Percentiles rank a stretch among this genome's conserved stretches.
Conservation (phyloP, 2,329 filamentous ascomycete genomes). For the Aquanectria penicillioides region DNA sequence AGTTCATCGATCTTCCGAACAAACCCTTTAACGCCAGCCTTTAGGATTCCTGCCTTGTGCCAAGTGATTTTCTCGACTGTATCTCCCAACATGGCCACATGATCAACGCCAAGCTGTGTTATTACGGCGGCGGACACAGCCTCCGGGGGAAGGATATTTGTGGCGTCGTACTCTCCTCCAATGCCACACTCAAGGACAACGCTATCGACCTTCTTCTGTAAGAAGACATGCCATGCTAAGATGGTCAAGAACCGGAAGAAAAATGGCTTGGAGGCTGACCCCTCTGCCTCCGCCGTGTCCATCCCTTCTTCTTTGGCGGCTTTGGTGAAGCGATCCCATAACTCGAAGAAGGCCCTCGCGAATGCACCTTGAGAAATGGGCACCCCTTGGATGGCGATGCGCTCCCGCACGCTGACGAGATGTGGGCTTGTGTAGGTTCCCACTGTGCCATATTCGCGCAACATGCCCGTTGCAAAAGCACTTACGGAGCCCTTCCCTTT, state of each 20-base stretch:
- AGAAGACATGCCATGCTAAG: conserved; percentile 85
- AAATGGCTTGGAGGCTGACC: conserved; percentile 77
- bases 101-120: conserved; percentile 86
- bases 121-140: conserved; percentile 78
- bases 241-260: conserved; percentile 95
- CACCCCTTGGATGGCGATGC: conserved; percentile 81
- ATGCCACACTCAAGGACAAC: conserved; percentile 94
- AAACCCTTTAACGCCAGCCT: conserved; percentile 60
- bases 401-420: conserved; percentile 82
- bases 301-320: conserved; percentile 48
- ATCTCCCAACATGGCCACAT: conserved; percentile 80
- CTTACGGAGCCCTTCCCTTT: conserved; percentile 95
- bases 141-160: conserved; percentile 77
- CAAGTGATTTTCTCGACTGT: conserved; percentile 85
- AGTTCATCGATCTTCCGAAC: conserved; percentile 43
- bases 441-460: conserved; percentile 63
- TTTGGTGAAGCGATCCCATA: conserved; percentile 74
- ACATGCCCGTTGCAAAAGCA: conserved; percentile 82
- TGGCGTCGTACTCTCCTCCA: conserved; percentile 92
- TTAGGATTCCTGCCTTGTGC: conserved; percentile 93
- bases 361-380: conserved; percentile 77
- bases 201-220: conserved; percentile 77
- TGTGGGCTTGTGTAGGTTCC: conserved; percentile 90
- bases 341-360: conserved; percentile 81
- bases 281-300: conserved; percentile 56